Conservation (phyloP, 2,329 filamentous ascomycete species). For the Trichoderma sp. region DNA sequence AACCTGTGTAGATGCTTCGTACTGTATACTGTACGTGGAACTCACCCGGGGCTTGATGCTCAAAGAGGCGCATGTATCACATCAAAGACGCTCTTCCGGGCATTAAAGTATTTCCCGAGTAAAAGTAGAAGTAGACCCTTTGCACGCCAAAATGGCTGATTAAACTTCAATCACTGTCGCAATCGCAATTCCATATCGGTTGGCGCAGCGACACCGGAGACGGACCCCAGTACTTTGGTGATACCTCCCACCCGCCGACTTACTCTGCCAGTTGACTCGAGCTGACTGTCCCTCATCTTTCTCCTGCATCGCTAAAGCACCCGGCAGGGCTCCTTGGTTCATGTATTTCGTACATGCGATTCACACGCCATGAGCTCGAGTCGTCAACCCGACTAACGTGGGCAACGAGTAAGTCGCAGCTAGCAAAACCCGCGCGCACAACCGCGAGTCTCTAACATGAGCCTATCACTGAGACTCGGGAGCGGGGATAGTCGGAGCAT, state of each 20-base stretch:
- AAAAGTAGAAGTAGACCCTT: neutral
- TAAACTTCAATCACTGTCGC: neutral
- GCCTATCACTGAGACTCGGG: neutral
- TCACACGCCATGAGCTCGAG: neutral
- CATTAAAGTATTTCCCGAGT: neutral
- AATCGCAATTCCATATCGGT: neutral
- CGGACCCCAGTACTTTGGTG: neutral
- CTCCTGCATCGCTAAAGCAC: constrained; percentile 5
- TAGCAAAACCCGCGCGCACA: neutral
- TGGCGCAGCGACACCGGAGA: constrained; percentile 4
- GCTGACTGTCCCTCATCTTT: constrained; percentile 13
- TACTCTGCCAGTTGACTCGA: neutral
- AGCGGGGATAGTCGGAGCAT: constrained; percentile 23
- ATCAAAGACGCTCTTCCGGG: neutral
- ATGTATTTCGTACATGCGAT: constrained; percentile 14
- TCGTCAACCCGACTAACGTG: neutral
- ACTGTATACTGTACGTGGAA: neutral
- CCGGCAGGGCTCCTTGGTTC: constrained; percentile 2
- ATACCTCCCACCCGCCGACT: constrained; percentile 3
- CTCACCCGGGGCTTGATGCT: neutral
- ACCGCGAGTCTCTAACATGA: neutral
- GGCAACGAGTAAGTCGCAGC: constrained; percentile 3
- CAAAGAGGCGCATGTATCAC: neutral
- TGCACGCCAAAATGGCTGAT: neutral
- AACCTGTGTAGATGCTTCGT: neutral